Evolutionary conservation across 139 green algal genomes (phyloP).

Genomic region (Coelastrella sp.): DNA sequence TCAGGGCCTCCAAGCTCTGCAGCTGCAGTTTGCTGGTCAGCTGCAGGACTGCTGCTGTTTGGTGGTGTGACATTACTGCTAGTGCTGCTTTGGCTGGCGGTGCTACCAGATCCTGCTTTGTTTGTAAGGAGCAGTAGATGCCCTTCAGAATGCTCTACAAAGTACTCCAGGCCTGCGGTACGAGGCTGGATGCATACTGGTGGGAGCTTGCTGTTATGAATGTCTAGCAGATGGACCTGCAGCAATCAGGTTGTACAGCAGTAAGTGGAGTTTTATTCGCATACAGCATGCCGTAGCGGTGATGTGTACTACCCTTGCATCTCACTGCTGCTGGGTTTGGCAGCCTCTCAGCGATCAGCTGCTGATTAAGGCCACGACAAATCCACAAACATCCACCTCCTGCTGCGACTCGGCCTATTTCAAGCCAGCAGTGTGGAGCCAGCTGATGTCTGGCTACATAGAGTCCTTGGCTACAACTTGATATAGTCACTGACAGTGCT

Average conservation of each 20-base stretch:
- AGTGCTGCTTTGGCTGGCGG: not conserved
- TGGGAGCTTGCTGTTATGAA: not conserved
- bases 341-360: no score
- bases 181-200: slow-evolving; percentile 59
- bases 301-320: no score
- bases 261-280: not conserved
- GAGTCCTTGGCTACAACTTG: no score
- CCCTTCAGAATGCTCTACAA: slow-evolving; percentile 73
- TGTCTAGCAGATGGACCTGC: slow-evolving; percentile 73
- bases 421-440: no score
- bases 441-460: no score
- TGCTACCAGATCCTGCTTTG: not conserved
- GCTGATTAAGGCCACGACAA: no score
- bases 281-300: not conserved
- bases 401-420: no score
- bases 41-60: not conserved
- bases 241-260: not conserved
- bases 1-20: not conserved
- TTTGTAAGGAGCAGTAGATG: slow-evolving; percentile 63
- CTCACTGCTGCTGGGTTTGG: no score
- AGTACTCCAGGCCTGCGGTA: slow-evolving; percentile 77
- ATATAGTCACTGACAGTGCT: no score
- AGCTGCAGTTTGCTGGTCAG: not conserved
- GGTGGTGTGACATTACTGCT: not conserved
- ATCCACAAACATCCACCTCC: no score